phyloP scores from a whole-genome alignment of 1,284 basidiomycete species.

The Golubevia sp. region DNA sequence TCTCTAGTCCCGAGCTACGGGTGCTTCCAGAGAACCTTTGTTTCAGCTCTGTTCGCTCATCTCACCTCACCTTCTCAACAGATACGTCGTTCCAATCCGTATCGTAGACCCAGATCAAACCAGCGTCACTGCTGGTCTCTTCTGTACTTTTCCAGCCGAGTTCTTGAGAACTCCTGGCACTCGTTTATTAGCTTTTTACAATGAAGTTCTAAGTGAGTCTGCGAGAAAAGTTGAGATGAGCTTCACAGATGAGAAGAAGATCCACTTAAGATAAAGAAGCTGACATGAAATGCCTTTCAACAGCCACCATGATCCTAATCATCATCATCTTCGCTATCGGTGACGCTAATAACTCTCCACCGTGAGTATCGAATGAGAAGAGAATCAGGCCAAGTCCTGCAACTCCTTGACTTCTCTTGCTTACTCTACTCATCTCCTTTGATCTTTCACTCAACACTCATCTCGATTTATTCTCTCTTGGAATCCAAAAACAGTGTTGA shows the following conservation, averaged over 20 bases:
- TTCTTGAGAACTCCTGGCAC: constrained; percentile 3
- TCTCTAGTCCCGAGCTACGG: too few relatives aligned
- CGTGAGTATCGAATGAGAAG: neutral
- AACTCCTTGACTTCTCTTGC: too few relatives aligned
- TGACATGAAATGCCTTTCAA: constrained; percentile 6
- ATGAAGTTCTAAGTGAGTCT: constrained; percentile 12
- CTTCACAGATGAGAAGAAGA: neutral
- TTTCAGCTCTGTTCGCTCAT: too few relatives aligned
- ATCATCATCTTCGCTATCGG: constrained; percentile 17
- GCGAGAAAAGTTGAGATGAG: too few relatives aligned
- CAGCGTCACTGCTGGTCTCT: neutral
- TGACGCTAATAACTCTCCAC: constrained; percentile 14
- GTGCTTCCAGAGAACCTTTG: too few relatives aligned
- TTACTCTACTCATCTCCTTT: too few relatives aligned
- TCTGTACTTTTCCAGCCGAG: constrained; percentile 3
- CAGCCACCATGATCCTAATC: constrained; percentile 15
- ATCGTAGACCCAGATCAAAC: neutral
- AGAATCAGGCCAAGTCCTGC: neutral
- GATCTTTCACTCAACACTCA: too few relatives aligned
- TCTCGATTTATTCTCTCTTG: too few relatives aligned
- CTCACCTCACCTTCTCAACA: too few relatives aligned
- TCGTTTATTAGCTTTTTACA: constrained; percentile 12
- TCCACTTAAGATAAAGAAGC: neutral
- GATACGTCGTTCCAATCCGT: neutral
- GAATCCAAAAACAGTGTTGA: too few relatives aligned